A percentile compares a stretch with the other conserved stretches of the same genome.
Evolutionary conservation across 225 moss, liverwort and hornwort species (phyloP).

Genomic region (Marchantia paleacea): DNA sequence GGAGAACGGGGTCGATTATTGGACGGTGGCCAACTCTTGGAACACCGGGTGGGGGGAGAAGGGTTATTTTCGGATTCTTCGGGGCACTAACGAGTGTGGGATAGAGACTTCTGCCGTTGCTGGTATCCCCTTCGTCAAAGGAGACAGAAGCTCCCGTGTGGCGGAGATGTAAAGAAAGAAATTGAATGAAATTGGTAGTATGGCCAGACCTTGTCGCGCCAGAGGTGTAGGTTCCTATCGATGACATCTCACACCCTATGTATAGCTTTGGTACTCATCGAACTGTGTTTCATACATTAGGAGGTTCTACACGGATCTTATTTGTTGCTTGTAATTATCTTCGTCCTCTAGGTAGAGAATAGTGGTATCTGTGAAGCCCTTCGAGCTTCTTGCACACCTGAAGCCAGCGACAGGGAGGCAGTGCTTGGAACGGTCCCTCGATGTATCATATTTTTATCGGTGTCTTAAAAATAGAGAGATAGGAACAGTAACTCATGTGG

Average conservation of each 20-base stretch:
- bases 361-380: background rate
- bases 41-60: conserved; percentile 76
- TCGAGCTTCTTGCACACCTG: background rate
- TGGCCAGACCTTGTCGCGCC: background rate
- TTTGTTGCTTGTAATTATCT: conserved; percentile 11
- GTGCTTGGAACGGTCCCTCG: background rate
- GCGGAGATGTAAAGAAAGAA: conserved; percentile 10
- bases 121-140: conserved; percentile 55
- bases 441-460: background rate
- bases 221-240: background rate
- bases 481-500: too few relatives aligned
- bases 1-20: conserved; percentile 74
- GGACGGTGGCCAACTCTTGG: conserved; percentile 90
- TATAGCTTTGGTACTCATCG: background rate
- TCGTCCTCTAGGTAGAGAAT: background rate
- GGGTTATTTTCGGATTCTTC: conserved; percentile 65
- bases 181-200: background rate
- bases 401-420: background rate
- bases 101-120: conserved; percentile 82
- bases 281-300: background rate
- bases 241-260: background rate
- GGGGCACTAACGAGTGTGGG: conserved; percentile 82
- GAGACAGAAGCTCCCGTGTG: background rate
- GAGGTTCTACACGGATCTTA: background rate
- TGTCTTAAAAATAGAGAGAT: background rate